A percentile compares a stretch with the other conserved stretches of the same genome.
Evolutionary conservation across 2,329 filamentous ascomycete genomes (phyloP).

Genomic region (Furcasterigmium furcatum): DNA sequence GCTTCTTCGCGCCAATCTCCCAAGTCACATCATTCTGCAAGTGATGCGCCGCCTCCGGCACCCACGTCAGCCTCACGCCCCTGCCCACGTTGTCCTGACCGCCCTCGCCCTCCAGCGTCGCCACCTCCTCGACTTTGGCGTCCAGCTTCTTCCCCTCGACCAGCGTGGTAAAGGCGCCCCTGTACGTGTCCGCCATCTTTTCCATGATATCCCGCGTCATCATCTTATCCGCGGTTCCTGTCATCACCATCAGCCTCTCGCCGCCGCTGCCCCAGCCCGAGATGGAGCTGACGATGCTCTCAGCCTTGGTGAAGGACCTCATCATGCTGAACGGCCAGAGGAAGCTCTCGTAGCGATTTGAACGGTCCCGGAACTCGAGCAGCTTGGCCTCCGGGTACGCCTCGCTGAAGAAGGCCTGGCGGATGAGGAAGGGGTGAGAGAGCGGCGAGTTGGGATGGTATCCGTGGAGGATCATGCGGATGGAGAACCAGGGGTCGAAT

Average conservation of each 20-base stretch:
- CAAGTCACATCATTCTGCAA: slow-evolving; percentile 49
- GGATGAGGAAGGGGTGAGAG: slow-evolving; percentile 44
- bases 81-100: slow-evolving; percentile 20
- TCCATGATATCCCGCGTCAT: slow-evolving; percentile 32
- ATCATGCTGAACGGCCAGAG: slow-evolving; percentile 49
- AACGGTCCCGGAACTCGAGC: slow-evolving; percentile 34
- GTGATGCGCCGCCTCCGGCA: slow-evolving; percentile 46
- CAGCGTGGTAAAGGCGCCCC: slow-evolving; percentile 24
- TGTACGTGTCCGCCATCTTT: slow-evolving; percentile 34
- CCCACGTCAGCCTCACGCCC: slow-evolving; percentile 36
- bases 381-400: slow-evolving; percentile 35
- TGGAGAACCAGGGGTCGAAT: slow-evolving; percentile 43
- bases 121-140: slow-evolving; percentile 8
- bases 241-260: slow-evolving; percentile 33
- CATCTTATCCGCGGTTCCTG: slow-evolving; percentile 35
- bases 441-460: slow-evolving; percentile 50
- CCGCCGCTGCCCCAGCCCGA: slow-evolving; percentile 17
- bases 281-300: slow-evolving; percentile 35
- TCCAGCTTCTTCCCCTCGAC: slow-evolving; percentile 25
- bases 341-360: slow-evolving; percentile 48
- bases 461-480: slow-evolving; percentile 41
- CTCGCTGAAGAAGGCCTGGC: slow-evolving; percentile 46
- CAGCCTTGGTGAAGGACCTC: slow-evolving; percentile 34
- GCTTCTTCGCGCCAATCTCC: slow-evolving; percentile 40
- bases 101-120: slow-evolving; percentile 14